These are phyloP conservation scores for Ascochyta lentis DNA, from an alignment of 2,329 filamentous ascomycete species.

Conservation along the genomic window DNA sequence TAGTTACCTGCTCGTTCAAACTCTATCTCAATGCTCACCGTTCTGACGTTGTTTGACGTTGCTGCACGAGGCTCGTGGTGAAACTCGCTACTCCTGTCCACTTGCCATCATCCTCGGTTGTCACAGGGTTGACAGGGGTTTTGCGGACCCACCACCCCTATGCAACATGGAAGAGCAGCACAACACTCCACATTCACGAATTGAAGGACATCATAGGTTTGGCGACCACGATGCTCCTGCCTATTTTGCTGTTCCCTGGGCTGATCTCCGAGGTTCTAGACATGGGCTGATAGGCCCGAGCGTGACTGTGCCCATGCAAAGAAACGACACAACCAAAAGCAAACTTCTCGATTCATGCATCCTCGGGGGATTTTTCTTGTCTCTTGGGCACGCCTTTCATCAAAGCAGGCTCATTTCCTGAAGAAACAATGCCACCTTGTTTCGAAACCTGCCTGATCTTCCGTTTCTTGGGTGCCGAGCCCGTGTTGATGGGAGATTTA, in stretches of 20 bases:
- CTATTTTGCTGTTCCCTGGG: not conserved
- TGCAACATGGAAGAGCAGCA: slow-evolving; percentile 5
- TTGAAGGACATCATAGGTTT: slow-evolving; percentile 10
- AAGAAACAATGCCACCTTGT: slow-evolving; percentile 16
- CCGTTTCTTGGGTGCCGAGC: slow-evolving; percentile 1
- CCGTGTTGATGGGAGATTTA: not conserved
- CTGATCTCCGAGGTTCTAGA: slow-evolving; percentile 3
- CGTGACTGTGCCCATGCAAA: not conserved
- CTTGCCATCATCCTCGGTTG: slow-evolving; percentile 13
- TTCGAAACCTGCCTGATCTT: slow-evolving; percentile 17
- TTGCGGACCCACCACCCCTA: not conserved
- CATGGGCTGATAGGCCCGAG: not conserved
- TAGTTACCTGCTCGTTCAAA: not conserved
- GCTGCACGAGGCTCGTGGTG: slow-evolving; percentile 10
- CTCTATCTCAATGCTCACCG: slow-evolving; percentile 1
- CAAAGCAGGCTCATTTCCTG: slow-evolving; percentile 10
- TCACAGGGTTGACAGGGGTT: slow-evolving; percentile 2
- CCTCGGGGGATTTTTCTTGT: not conserved
- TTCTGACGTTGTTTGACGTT: slow-evolving; percentile 14
- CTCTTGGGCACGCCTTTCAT: not conserved
- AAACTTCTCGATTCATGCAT: not conserved
- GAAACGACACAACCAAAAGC: slow-evolving; percentile 2
- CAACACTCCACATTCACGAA: slow-evolving; percentile 1
- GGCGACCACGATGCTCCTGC: not conserved
- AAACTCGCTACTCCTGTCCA: slow-evolving; percentile 11